Conservation (phyloP, 768 basidiomycete species). For the Vararia minispora region DNA sequence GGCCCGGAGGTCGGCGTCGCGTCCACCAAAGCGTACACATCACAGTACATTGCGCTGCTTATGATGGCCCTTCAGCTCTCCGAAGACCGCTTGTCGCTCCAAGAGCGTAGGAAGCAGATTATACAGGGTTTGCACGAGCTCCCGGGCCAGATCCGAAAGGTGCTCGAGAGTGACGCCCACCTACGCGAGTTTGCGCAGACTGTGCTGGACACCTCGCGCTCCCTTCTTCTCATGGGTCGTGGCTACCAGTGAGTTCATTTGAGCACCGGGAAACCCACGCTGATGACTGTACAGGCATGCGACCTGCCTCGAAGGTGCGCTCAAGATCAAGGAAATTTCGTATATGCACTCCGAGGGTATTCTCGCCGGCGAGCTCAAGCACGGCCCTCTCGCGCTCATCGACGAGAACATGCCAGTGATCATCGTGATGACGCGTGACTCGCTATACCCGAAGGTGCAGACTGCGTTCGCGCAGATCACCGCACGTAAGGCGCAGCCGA, state of each 20-base stretch:
- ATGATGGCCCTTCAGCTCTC: conserved; percentile 99
- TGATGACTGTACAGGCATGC: conserved; percentile 51
- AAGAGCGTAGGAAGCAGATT: conserved; percentile 82
- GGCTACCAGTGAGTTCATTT: conserved; percentile 74
- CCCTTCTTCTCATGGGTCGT: conserved; percentile 91
- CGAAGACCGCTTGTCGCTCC: conserved; percentile 92
- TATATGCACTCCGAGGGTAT: conserved; percentile 89
- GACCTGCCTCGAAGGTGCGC: conserved; percentile 93
- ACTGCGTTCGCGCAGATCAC: conserved; percentile 95
- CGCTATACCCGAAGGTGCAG: conserved; percentile 96
- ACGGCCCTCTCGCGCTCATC: conserved; percentile 93
- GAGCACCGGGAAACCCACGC: neutral
- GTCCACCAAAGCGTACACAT: conserved; percentile 98
- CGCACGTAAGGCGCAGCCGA: conserved; percentile 90
- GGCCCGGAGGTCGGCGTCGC: conserved; percentile 99
- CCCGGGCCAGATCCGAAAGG: conserved; percentile 77
- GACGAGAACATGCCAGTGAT: conserved; percentile 99
- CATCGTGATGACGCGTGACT: conserved; percentile 99
- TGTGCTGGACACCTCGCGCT: conserved; percentile 67
- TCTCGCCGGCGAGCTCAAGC: conserved; percentile 97
- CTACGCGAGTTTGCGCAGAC: conserved; percentile 80
- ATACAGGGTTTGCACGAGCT: conserved; percentile 89
- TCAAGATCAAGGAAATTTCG: conserved; percentile 99
- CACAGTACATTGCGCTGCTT: conserved; percentile 94
- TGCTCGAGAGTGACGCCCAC: conserved; percentile 66